A percentile compares a stretch with the other conserved stretches of the same genome.
Evolutionary conservation across 2,329 filamentous ascomycete genomes (phyloP).

Genomic region (Herpotrichia juniperi): DNA sequence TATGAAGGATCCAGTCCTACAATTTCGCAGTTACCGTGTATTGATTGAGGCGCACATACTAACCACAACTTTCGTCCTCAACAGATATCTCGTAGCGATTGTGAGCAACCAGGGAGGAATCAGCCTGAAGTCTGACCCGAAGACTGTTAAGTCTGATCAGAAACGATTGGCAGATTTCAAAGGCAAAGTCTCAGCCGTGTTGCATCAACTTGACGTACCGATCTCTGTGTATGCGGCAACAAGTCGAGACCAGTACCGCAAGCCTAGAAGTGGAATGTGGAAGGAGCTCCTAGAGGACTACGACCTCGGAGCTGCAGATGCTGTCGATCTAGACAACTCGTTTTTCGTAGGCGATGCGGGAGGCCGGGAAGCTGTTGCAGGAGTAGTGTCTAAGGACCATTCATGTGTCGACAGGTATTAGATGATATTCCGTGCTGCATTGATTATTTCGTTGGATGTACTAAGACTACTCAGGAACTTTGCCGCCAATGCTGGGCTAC

Average conservation of each 20-base stretch:
- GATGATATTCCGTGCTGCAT: constrained; percentile 13
- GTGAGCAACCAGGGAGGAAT: constrained; percentile 91
- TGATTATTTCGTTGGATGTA: constrained; percentile 10
- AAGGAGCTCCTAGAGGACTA: constrained; percentile 63
- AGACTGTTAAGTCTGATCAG: constrained; percentile 69
- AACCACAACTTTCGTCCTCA: constrained; percentile 6
- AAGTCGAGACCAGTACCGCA: constrained; percentile 79
- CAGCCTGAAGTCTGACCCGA: constrained; percentile 74
- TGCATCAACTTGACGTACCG: constrained; percentile 76
- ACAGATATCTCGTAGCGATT: constrained; percentile 75
- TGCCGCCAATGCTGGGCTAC: constrained; percentile 80
- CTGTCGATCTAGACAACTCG: constrained; percentile 72
- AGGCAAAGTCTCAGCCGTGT: constrained; percentile 72
- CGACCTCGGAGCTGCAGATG: constrained; percentile 54
- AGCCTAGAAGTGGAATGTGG: constrained; percentile 93
- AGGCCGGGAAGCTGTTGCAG: constrained; percentile 52
- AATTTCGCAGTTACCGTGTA: constrained; percentile 4
- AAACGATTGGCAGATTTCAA: constrained; percentile 82
- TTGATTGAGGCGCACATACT: constrained; percentile 7
- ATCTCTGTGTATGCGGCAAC: constrained; percentile 87
- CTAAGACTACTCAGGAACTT: constrained; percentile 63
- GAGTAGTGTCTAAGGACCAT: constrained; percentile 59
- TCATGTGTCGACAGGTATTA: constrained; percentile 64
- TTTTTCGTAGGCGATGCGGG: constrained; percentile 91
- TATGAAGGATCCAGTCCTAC: constrained; percentile 46